phyloP scores from a whole-genome alignment of 805 yeast species.

The Yarrowia divulgata region DNA sequence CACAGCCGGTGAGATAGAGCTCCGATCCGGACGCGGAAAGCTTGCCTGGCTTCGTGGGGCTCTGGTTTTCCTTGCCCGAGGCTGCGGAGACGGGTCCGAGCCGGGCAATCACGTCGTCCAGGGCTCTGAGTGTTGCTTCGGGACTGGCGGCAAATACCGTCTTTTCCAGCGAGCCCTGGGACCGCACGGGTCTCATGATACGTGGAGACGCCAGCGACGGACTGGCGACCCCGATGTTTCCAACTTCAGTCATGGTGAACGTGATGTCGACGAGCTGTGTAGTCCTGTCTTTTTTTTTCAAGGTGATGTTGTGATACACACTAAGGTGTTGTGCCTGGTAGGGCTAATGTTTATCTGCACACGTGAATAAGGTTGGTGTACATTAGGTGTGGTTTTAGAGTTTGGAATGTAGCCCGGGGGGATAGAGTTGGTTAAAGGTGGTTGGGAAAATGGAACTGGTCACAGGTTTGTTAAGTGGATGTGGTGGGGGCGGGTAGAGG shows the following conservation, averaged over 20 bases:
- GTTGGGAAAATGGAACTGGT: neutral
- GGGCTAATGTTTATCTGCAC: conserved; percentile 16
- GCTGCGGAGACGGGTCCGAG: conserved; percentile 11
- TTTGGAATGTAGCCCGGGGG: conserved; percentile 10
- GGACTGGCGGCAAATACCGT: conserved; percentile 9
- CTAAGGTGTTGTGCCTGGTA: too few species aligned
- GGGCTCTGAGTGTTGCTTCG: conserved; percentile 8
- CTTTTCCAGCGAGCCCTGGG: conserved; percentile 9
- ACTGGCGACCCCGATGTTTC: conserved; percentile 9
- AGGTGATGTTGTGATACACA: neutral
- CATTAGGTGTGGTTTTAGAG: conserved; percentile 18
- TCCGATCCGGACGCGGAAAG: conserved; percentile 10
- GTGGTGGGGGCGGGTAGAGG: too few species aligned
- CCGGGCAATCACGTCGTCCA: conserved; percentile 27
- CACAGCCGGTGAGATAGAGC: conserved; percentile 14
- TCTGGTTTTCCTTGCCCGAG: conserved; percentile 32
- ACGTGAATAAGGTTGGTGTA: conserved; percentile 33
- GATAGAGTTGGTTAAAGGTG: neutral
- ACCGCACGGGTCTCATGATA: conserved; percentile 2
- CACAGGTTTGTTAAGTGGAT: neutral
- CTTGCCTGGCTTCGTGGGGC: conserved; percentile 21
- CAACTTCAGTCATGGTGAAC: conserved; percentile 17
- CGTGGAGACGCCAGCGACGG: conserved; percentile 26
- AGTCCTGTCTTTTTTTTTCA: neutral
- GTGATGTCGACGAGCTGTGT: neutral